Base-by-base conservation (phyloP, 805 yeast species). In the Pichia insulana region DNA sequence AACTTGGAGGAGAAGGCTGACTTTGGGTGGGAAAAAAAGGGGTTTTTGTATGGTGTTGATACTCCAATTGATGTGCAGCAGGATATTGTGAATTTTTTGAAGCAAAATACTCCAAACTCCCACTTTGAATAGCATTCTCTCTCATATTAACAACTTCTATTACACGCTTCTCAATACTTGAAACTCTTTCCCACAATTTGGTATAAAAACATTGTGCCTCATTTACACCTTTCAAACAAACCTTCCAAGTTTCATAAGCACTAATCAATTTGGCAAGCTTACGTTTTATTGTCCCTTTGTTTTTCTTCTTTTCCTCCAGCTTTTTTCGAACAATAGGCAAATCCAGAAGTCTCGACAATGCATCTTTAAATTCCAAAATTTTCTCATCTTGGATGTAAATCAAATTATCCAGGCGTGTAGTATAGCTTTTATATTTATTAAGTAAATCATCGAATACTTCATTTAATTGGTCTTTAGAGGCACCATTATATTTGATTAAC, bases 351-450 rank as follows among this genome's bases (percentile, higher is more conserved):
- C 63, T 55, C 40, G 63, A 49, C 67, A 76, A 61, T 41, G 66
- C 50, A 48, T 69, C 62, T 56, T 74, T 71, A 41, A 75, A 62
- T 7, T 52, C 54, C 13, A 48, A 40, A 27, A 81, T 64, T 25
- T 78, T 58, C 3, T 63, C 61, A 19, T 70, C 69, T 58, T 89
- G 96, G 40, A 77, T 76, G 32, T 70, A 71, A n/a, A 82, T 69
- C 10, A 89, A 74, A 1, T 77, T 73, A 30, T 78, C 83, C 20
- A 90, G 64, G 42, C 94, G 74, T 2, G 72, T 69, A 40, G 77
- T 77, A 49, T 76, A 78, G 0, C 82, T 81, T 30, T 73, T 74
- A 59, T 87, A 90, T 60, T 90, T 90, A 39, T 70, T 74, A 48
- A 90, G 64, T 57, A 87, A 96, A 44, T 74, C 71, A 15, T 77